Percentiles rank a stretch among this genome's conserved stretches.
phyloP scores from a whole-genome alignment of 2,329 filamentous ascomycete species.

The Didymella pomorum region DNA sequence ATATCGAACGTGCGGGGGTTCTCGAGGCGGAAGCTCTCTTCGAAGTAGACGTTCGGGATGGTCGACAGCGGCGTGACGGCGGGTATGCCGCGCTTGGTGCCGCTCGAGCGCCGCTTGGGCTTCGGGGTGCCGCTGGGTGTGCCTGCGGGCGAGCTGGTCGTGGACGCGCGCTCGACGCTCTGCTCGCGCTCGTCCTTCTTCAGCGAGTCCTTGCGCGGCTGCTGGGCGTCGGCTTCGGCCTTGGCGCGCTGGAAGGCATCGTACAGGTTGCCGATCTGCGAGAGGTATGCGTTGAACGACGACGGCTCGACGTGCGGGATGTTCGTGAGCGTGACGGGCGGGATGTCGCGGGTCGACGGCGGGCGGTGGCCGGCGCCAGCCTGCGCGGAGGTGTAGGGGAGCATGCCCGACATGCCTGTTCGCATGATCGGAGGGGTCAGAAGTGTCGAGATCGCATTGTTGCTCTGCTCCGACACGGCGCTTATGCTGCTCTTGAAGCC shows the following conservation, averaged over 20 bases:
- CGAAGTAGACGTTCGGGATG: slow-evolving; percentile 92
- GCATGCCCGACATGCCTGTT: slow-evolving; percentile 69
- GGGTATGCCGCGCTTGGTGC: slow-evolving; percentile 68
- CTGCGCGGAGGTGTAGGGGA: slow-evolving; percentile 77
- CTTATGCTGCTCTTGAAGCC: slow-evolving; percentile 61
- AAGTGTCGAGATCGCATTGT: slow-evolving; percentile 80
- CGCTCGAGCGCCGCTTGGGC: slow-evolving; percentile 60
- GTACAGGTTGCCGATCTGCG: slow-evolving; percentile 85
- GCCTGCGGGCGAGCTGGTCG: slow-evolving; percentile 43
- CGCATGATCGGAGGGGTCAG: slow-evolving; percentile 89
- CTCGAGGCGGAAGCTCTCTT: slow-evolving; percentile 92
- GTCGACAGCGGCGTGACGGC: slow-evolving; percentile 87
- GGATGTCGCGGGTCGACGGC: slow-evolving; percentile 88
- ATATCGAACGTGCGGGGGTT: slow-evolving; percentile 97
- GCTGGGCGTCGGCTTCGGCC: slow-evolving; percentile 65
- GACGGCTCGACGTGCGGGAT: slow-evolving; percentile 80
- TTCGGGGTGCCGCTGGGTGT: slow-evolving; percentile 60
- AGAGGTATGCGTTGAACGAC: slow-evolving; percentile 84
- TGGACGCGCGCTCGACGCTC: slow-evolving; percentile 54
- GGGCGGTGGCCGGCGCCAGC: slow-evolving; percentile 77
- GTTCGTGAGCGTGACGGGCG: slow-evolving; percentile 89
- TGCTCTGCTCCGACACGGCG: background rate
- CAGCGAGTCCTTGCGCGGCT: slow-evolving; percentile 56
- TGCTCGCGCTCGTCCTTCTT: slow-evolving; percentile 60
- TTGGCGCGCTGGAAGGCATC: slow-evolving; percentile 88